Base-by-base conservation (phyloP, 2,329 filamentous ascomycete genomes). In the Talaromyces marneffei region DNA sequence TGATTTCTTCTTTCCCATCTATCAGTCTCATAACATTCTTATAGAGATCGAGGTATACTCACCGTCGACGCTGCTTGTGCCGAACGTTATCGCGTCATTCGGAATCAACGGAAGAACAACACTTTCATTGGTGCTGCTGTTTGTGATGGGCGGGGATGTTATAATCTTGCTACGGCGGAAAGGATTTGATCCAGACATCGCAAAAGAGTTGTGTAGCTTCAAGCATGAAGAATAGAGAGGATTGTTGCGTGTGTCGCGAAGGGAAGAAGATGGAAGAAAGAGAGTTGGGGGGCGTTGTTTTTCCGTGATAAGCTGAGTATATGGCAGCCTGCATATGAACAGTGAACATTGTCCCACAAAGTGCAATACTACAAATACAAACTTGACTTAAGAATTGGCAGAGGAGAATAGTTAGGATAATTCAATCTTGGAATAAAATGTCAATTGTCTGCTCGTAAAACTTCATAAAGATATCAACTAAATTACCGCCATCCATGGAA, bases 141-240 rank as follows among this genome's bases (percentile, higher is more conserved):
- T 35, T 52, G 48, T 40, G 52, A 25, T n/a, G 33, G 33, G 44
- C 44, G 44, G 20, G 35, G 52, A 55, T 39, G 69, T 63, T 62
- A 64, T 55, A 31, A 56, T 53, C 44, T 74, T 75, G 67, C 70
- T 78, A 75, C 71, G 75, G 73, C 79, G 78, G 72, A 81, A 81
- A 70, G 79, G 78, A 78, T 81, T 81, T 72, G 72, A 77, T 69
- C 74, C 76, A 75, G 77, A 76, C 77, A 79, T 79, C 68, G 71
- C 70, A 70, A 67, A 67, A 65, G 63, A 67, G 59, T 62, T 66
- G 64, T 53, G 63, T 55, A 64, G 66, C 63, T 61, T 65, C 66
- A 65, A 68, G 65, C 72, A 74, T 74, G 68, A 70, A 70, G 70
- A 60, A n/a, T n/a, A n/a, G n/a, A n/a, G n/a, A n/a, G n/a, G n/a